Base-by-base conservation (phyloP, 495 filamentous ascomycete species). In the Penicillium paxilli region DNA sequence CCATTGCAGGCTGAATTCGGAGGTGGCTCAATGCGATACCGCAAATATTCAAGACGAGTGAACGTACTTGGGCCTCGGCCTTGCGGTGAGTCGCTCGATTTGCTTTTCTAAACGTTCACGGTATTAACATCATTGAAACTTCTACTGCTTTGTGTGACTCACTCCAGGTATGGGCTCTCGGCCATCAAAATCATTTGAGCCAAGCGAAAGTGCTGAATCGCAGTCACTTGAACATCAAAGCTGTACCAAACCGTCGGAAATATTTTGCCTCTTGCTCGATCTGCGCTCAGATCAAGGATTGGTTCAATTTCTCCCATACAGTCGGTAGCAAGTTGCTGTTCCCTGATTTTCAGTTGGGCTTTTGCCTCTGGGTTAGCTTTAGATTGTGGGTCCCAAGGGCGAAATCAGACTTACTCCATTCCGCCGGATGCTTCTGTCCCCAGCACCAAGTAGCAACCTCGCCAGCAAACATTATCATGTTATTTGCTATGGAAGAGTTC, bases 201-300 rank as follows among this genome's bases (percentile, higher is more conserved):
- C 5, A 69, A 28, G 35, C 54, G 49, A 14, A 64, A 56, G 19
- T 69, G 63, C 35, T 66, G 66, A 5, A 56, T 44, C 9, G 54
- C 63, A 9, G 60, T 61, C 4, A 64, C 63, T 20, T 66, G 63
- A 5, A 51, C 35, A 35, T 64, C 60, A 11, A 50, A 57, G 16
- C 32, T 32, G 22, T 62, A 69, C 66, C 63, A 69, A 0, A 63
- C 52, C 1, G 66, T 66, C 19, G 66, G 63, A 28, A 69, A 66
- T 21, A 69, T 54, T 20, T 59, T 37, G 4, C 66, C 66, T n/a
- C 57, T 62, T 5, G 54, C 23, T 46, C 52, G 42, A 19, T 68
- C 57, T 9, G 65, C 52, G 33, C 53, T 40, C 10, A 37, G 44
- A 0, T 64, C 44, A n/a, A 69, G 60, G 17, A 66, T 53, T 0